These are phyloP conservation scores for Tetragonia tetragonoides DNA, from an alignment of 148 eudicot genomes.

Conservation along the genomic window DNA sequence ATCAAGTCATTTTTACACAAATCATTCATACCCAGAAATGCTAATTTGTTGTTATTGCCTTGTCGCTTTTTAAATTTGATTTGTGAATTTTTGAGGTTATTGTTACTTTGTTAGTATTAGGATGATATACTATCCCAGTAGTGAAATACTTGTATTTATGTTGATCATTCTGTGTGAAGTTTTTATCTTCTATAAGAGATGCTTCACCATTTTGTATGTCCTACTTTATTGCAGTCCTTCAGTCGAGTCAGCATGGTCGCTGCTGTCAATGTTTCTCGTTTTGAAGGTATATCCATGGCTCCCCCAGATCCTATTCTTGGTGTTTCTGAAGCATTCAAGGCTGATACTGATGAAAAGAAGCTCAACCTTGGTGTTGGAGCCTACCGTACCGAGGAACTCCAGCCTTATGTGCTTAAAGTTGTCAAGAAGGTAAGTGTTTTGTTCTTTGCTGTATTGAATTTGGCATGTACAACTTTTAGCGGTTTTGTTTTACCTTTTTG, in stretches of 20 bases:
- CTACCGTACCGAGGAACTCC: conserved; percentile 96
- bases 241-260: conserved; percentile 66
- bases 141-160: not conserved
- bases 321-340: conserved; percentile 94
- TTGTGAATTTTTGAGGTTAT: too few species aligned
- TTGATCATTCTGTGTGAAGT: not conserved
- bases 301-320: conserved; percentile 99
- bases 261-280: conserved; percentile 63
- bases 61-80: not conserved
- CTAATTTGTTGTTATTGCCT: not conserved
- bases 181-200: not conserved
- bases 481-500: not conserved
- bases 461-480: not conserved
- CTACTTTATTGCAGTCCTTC: conserved; percentile 44
- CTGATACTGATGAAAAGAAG: conserved; percentile 78
- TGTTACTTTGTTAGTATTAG: too few species aligned
- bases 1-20: not conserved
- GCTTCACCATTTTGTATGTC: not conserved
- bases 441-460: not conserved
- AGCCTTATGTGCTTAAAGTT: conserved; percentile 90
- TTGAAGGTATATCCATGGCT: conserved; percentile 89
- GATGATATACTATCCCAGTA: too few species aligned
- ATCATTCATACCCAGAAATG: not conserved
- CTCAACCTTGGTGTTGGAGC: conserved; percentile 98
- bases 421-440: conserved; percentile 69